These are phyloP conservation scores for Alternaria infectoria DNA, from an alignment of 2,329 filamentous ascomycete species.

Conservation along the genomic window DNA sequence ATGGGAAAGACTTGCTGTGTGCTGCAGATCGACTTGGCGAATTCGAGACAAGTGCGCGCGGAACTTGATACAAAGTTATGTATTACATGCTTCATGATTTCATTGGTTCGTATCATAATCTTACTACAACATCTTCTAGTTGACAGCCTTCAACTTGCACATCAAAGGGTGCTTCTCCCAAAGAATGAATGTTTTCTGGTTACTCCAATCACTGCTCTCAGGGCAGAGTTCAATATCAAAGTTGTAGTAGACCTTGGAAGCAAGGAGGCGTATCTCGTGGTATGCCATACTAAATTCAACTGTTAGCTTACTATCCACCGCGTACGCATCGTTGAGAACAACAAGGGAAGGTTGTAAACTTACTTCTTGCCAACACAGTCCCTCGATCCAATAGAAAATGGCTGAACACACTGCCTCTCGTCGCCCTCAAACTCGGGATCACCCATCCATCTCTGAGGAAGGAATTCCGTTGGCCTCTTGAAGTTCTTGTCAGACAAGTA, in stretches of 20 bases:
- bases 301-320: conserved; percentile 4
- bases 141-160: conserved; percentile 35
- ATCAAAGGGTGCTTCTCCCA: conserved; percentile 49
- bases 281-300: conserved; percentile 37
- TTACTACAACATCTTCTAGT: not conserved
- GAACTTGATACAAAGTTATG: not conserved
- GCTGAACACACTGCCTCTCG: conserved; percentile 46
- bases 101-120: not conserved
- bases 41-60: not conserved
- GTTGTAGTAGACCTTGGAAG: conserved; percentile 45
- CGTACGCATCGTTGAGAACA: too few species aligned
- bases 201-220: conserved; percentile 38
- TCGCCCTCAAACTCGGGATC: conserved; percentile 32
- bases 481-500: conserved; percentile 41
- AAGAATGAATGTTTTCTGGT: conserved; percentile 44
- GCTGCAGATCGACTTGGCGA: not conserved
- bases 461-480: conserved; percentile 42
- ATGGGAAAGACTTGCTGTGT: not conserved
- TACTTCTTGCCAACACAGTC: conserved; percentile 49
- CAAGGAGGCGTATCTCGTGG: conserved; percentile 53
- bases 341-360: conserved; percentile 11
- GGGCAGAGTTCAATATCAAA: conserved; percentile 49
- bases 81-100: not conserved
- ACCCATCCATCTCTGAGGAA: conserved; percentile 52
- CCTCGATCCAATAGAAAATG: conserved; percentile 54